Evolutionary conservation across 2,329 filamentous ascomycete genomes (phyloP).

Genomic region (Lasiodiplodia gonubiensis): DNA sequence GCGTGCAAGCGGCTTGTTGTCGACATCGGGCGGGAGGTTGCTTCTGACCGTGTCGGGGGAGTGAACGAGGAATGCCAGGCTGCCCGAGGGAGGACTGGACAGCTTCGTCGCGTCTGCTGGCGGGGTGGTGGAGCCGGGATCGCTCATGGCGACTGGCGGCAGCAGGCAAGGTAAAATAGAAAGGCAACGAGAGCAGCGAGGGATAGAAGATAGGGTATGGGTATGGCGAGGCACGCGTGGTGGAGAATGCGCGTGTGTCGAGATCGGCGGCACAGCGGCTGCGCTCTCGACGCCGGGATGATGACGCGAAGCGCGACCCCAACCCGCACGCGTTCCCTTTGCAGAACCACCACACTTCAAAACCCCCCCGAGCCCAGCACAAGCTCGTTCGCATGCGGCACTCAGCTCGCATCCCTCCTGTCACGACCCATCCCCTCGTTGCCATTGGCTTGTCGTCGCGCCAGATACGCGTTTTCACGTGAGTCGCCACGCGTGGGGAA

Average conservation of each 20-base stretch:
- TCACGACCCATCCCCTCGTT: neutral
- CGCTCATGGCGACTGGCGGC: constrained; percentile 28
- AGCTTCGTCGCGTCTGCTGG: constrained; percentile 32
- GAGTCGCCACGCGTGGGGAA: constrained; percentile 6
- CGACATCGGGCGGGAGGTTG: constrained; percentile 62
- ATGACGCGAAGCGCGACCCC: constrained; percentile 12
- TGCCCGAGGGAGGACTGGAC: constrained; percentile 39
- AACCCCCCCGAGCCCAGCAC: neutral
- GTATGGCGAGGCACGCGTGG: constrained; percentile 18
- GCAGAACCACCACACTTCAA: neutral
- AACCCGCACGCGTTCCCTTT: neutral
- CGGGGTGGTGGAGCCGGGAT: constrained; percentile 34
- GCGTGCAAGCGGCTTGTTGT: constrained; percentile 64
- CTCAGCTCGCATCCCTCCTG: neutral
- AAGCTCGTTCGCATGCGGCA: neutral
- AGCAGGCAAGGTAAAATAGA: constrained; percentile 5
- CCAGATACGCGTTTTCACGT: constrained; percentile 13
- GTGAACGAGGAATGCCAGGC: constrained; percentile 65
- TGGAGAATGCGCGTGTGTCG: constrained; percentile 16
- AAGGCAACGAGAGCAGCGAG: constrained; percentile 1
- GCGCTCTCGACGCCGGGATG: neutral
- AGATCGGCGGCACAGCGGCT: constrained; percentile 1
- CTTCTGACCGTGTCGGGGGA: constrained; percentile 62
- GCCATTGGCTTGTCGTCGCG: neutral
- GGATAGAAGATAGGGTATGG: constrained; percentile 13